Evolutionary conservation across 2,329 filamentous ascomycete genomes (phyloP), one percentile per base, ranked within the genome.

Genomic region (Fusarium heterosporum): DNA sequence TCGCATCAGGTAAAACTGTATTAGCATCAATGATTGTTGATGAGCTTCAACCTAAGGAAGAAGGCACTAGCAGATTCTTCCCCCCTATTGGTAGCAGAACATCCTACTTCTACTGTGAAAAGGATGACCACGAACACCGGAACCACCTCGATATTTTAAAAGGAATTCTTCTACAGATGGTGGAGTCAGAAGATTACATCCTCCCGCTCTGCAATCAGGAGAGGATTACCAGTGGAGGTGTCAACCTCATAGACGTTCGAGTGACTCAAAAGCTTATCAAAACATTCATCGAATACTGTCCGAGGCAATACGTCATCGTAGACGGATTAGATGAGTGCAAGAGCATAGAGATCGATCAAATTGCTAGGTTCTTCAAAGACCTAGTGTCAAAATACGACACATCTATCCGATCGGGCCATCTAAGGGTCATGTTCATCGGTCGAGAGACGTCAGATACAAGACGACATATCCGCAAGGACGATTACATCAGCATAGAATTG

Each of bases 61-160:
- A 3, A 0, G 13, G 11, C 5, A n/a, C 41, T 2, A 40, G 4
- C 0, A 29, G 14, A 2, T 13, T 32, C 1, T 40, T 28, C 0
- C 43, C 46, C 7, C 58, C 55, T 9, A 13, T 17, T 1, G 29
- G 1, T 1, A 54, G 46, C 6, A 54, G 28, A 4, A n/a, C 19
- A 3, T 47, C 40, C 6, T 61, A 46, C 3, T 61, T 61, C 16
- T 61, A 61, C n/a, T 61, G 58, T 1, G 55, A 61, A 25, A 47
- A 61, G 1, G 10, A 61, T 0, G 17, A 61, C 0, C 29, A 26
- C 2, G 58, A 61, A n/a, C 55, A 42, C 3, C n/a, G 2, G 0
- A 47, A 0, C 1, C 12, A 61, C 1, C n/a, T 61, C 0, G 58
- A 61, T 11, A 7, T 61, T 0, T 5, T 61, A 0, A 61, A 55